Base-by-base conservation (phyloP, 176 grass and related monocot genomes). In the Paspalum notatum region DNA sequence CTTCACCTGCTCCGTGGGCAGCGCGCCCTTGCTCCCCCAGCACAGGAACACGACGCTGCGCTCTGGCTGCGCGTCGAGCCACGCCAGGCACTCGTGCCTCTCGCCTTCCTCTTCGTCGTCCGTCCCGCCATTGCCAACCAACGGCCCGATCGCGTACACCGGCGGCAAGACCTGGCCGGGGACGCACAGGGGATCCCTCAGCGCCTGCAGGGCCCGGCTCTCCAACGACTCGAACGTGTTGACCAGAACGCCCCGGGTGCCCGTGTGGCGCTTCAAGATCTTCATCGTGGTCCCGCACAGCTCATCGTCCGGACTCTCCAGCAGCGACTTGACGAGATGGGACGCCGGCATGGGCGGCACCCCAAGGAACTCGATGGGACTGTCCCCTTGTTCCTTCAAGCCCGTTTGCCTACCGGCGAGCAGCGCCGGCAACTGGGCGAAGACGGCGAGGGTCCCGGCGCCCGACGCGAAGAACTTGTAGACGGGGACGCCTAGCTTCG, bases 21-120 rank as follows among this genome's bases (percentile, higher is more conserved):
- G 67, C 67, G 67, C 26, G 21, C 78, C 70, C 68, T n/a, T 80
- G 66, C 84, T 80, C 0, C 84, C 84, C 55, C 80, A 86, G 22
- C 84, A 80, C 46, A 86, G 66, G 68, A 80, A 86, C 51, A 86
- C 76, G 0, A 86, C 84, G 68, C 66, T 86, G 55, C 62, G 21
- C 12, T 80, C 55, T 0, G 84, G 84, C 55, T 80, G 68, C 22
- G 11, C 50, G 47, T 80, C 76, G 12, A 86, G 76, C 76, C 84
- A 86, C 27, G 1, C 8, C 6, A 86, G 66, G 68, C 84, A 87
- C 6, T 62, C 78, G 32, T 43, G 49, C 65, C 54, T 43, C 15
- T 13, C 0, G 0, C 0, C 68, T 15, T 15, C 42, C 27, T 5
- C 22, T 14, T 8, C 2, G 0, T 9, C 8, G 3, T 3, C 26